Percentiles rank a stretch among this genome's conserved stretches.
Evolutionary conservation across 306 rosid genomes (phyloP).

Genomic region (Oxytropis ochrocephala): DNA sequence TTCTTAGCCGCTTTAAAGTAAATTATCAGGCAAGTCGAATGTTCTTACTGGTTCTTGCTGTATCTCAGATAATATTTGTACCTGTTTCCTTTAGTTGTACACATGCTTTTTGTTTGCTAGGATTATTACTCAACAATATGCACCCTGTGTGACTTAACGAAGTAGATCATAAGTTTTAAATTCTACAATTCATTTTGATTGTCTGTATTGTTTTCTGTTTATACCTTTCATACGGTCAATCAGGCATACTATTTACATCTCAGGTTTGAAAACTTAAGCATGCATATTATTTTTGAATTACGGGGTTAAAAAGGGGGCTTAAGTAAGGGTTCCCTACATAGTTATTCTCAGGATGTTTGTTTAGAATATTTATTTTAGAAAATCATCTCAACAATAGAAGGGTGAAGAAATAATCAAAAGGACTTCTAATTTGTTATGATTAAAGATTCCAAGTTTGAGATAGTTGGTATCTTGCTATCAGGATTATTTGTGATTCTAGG

Average conservation of each 20-base stretch:
- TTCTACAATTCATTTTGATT: not conserved
- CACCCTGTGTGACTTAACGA: not conserved
- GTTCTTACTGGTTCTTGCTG: not conserved
- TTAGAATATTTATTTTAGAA: not conserved
- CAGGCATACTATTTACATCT: not conserved
- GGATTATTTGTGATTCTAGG: not conserved
- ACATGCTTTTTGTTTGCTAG: not conserved
- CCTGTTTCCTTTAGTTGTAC: not conserved
- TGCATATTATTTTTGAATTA: not conserved
- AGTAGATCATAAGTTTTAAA: not conserved
- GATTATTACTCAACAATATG: not conserved
- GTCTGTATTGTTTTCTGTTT: not conserved
- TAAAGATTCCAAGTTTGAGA: not conserved
- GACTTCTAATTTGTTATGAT: not conserved
- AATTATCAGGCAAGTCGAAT: conserved; percentile 32
- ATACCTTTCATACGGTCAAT: not conserved
- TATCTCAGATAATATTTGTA: not conserved
- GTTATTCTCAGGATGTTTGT: not conserved
- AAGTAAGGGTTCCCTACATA: not conserved
- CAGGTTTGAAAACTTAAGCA: not conserved
- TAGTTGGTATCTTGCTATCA: not conserved
- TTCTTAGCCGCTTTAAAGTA: conserved; percentile 42
- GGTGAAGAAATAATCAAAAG: not conserved
- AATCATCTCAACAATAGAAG: not conserved
- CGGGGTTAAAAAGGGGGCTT: not conserved